Conservation (phyloP, 2,329 filamentous ascomycete genomes). For the Colletotrichum sansevieriae region DNA sequence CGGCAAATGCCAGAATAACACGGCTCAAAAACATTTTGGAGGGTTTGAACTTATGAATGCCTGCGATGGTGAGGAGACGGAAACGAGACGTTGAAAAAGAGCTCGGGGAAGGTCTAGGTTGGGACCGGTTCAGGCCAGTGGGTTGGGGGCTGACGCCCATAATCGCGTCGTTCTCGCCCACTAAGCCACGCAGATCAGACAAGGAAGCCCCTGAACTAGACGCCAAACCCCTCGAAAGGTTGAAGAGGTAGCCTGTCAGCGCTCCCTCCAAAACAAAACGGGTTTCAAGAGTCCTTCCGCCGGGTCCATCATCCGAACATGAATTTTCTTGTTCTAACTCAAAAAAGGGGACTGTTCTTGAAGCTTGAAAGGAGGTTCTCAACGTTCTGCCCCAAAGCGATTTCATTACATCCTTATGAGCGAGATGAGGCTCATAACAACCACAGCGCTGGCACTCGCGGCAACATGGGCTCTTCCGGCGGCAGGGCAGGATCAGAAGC, state of each 20-base stretch:
- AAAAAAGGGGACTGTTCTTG: conserved; percentile 3
- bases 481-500: conserved; percentile 16
- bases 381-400: too few relatives aligned
- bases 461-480: not conserved
- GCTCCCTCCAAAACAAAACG: conserved; percentile 16
- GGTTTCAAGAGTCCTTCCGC: conserved; percentile 23
- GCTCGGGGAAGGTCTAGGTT: conserved; percentile 6
- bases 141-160: conserved; percentile 9
- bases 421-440: not conserved
- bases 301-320: not conserved
- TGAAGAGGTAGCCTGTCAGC: not conserved
- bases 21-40: not conserved
- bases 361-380: not conserved
- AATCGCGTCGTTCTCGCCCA: not conserved
- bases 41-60: not conserved
- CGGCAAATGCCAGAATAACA: not conserved
- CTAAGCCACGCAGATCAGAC: conserved; percentile 28
- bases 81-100: conserved; percentile 7
- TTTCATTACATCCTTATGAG: not conserved
- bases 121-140: not conserved
- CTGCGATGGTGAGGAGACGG: not conserved
- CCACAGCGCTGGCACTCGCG: not conserved
- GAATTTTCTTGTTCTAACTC: not conserved
- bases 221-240: not conserved
- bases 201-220: conserved; percentile 28